Base-by-base conservation (phyloP, 306 rosid species). In the Crotalaria pallida region DNA sequence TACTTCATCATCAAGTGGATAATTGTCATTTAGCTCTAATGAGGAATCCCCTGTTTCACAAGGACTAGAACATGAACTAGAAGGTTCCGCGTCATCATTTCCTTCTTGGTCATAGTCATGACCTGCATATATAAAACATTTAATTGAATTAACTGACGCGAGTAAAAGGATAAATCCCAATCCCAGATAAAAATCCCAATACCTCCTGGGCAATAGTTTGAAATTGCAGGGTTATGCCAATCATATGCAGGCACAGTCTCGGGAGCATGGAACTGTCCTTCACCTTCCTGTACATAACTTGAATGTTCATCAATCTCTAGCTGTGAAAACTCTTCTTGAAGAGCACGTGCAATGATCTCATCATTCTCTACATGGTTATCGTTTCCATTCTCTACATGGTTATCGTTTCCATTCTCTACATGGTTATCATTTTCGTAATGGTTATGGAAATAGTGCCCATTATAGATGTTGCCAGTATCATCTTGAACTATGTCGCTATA, bases 301-400 rank as follows among this genome's bases (percentile, higher is more conserved):
- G 91, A 72, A 69, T 66, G 9, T 50, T 90, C 95, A 15, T 79
- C 73, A 44, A 88, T 68, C 19, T 81, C 80, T 49, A 91, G 83
- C 26, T 65, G 88, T 34, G 87, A 75, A 79, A 81, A 91, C 65
- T 91, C 89, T 62, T 91, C 92, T 73, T 88, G 97, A 58, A 91
- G 96, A 7, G 86, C 71, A 36, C 75, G 77, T 3, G 96, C 90
- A 81, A 91, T 88, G 58, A 81, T 72, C 81, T 83, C 97, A 47
- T 91, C 97, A 82, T 81, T 88, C 76, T 91, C 92, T 36, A 84
- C 81, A 66, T 77, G 55, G 67, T 63, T 83, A 50, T 73, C n/a
- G n/a, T n/a, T n/a, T n/a, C n/a, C 97, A 82, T 81, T 88, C 76
- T 91, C 92, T 36, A 84, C 81, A 66, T 77, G 55, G 67, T 63